phyloP scores from a whole-genome alignment of 2,329 filamentous ascomycete genomes.

The Dactylonectria macrodidyma region DNA sequence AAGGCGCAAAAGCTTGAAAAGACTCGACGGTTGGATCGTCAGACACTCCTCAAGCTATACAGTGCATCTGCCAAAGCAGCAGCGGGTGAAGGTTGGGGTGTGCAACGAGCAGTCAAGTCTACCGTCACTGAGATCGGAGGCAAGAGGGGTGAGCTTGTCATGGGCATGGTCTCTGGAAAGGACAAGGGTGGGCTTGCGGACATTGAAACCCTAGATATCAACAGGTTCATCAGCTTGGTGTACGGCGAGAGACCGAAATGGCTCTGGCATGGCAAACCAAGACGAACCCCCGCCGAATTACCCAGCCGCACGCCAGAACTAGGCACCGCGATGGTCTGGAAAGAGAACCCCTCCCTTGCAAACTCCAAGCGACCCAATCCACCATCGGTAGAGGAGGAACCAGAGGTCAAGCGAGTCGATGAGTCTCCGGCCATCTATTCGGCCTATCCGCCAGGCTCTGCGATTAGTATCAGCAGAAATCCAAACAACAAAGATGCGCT shows the following conservation, averaged over 20 bases:
- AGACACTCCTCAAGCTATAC: conserved; percentile 86
- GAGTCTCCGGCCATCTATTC: conserved; percentile 62
- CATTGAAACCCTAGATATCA: conserved; percentile 91
- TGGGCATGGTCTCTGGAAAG: conserved; percentile 90
- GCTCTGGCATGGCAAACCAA: conserved; percentile 93
- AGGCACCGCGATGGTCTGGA: conserved; percentile 66
- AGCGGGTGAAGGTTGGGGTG: conserved; percentile 89
- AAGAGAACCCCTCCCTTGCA: conserved; percentile 61
- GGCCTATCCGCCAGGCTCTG: conserved; percentile 60
- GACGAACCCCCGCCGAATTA: conserved; percentile 70
- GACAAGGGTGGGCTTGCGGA: conserved; percentile 94
- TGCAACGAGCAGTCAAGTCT: conserved; percentile 94
- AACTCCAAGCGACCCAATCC: conserved; percentile 66
- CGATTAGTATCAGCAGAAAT: conserved; percentile 63
- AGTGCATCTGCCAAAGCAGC: conserved; percentile 91
- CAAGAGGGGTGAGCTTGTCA: conserved; percentile 93
- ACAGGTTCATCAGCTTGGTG: conserved; percentile 83
- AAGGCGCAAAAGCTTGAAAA: conserved; percentile 87
- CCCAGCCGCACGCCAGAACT: conserved; percentile 64
- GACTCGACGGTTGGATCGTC: conserved; percentile 84
- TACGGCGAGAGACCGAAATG: conserved; percentile 90
- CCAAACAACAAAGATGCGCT: conserved; percentile 70
- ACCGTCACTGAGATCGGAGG: conserved; percentile 95
- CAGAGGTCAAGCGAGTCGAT: conserved; percentile 61
- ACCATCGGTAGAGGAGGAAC: conserved; percentile 67